A percentile compares a stretch with the other conserved stretches of the same genome.
Evolutionary conservation across 2,329 filamentous ascomycete genomes (phyloP).

Genomic region (Dothistroma septosporum): DNA sequence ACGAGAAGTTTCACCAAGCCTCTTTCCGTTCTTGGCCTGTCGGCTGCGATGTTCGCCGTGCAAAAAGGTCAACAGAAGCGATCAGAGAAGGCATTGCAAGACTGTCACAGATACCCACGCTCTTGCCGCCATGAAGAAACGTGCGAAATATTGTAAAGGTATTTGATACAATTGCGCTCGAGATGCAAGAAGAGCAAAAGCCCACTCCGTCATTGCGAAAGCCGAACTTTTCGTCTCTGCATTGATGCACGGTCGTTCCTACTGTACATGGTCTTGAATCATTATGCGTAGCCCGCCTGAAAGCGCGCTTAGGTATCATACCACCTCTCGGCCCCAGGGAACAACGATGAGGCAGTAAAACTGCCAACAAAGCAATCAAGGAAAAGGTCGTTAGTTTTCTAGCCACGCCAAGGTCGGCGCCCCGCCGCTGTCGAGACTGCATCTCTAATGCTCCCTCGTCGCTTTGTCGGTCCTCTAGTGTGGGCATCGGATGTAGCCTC

Average conservation of each 20-base stretch:
- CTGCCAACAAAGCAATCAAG: neutral
- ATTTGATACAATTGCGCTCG: neutral
- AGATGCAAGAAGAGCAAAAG: neutral
- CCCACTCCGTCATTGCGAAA: neutral
- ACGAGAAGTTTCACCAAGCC: neutral
- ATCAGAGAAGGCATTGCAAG: neutral
- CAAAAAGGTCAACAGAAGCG: neutral
- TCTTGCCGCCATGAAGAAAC: neutral
- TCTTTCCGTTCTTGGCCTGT: neutral
- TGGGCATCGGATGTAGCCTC: neutral
- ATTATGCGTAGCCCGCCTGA: neutral
- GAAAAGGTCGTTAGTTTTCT: neutral
- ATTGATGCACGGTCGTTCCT: neutral
- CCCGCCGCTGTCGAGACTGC: constrained; percentile 14
- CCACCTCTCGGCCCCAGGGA: neutral
- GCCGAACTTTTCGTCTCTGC: neutral
- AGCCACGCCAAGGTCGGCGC: constrained; percentile 19
- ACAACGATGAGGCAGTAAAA: neutral
- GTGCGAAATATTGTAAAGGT: neutral
- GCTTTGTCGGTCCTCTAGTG: constrained; percentile 10
- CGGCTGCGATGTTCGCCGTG: neutral
- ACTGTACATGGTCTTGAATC: neutral
- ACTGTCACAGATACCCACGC: neutral
- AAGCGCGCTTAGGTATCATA: neutral
- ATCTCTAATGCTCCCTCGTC: constrained; percentile 25